phyloP scores from a whole-genome alignment of 2,329 filamentous ascomycete genomes.

The Calonectria fujianensis region DNA sequence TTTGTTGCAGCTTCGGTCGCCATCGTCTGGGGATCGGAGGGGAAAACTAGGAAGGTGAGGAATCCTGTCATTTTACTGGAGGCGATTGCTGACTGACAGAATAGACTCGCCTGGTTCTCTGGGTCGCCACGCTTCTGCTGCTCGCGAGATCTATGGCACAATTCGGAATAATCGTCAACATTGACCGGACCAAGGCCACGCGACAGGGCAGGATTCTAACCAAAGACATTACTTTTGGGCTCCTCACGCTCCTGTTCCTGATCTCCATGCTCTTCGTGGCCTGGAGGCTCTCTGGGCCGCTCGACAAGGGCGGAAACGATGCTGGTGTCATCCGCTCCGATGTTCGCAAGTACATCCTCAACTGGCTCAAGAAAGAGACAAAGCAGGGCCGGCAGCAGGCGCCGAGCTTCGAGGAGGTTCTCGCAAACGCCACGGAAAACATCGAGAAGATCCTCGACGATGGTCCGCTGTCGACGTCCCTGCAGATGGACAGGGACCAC shows the following conservation, averaged over 20 bases:
- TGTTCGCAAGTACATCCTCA: constrained; percentile 30
- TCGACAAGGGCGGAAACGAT: constrained; percentile 28
- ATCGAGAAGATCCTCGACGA: not conserved
- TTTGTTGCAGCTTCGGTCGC: constrained; percentile 24
- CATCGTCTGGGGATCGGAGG: constrained; percentile 31
- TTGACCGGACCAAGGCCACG: constrained; percentile 24
- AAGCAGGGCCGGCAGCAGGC: constrained; percentile 3
- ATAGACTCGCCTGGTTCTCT: constrained; percentile 15
- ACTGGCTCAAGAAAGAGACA: constrained; percentile 8
- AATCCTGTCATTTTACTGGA: not conserved
- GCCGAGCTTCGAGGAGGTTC: constrained; percentile 20
- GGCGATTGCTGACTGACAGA: not conserved
- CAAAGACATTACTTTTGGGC: constrained; percentile 32
- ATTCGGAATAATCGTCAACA: constrained; percentile 22
- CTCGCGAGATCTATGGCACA: constrained; percentile 27
- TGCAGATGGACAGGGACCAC: constrained; percentile 6
- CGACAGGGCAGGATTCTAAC: constrained; percentile 27
- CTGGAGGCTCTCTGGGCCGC: constrained; percentile 7
- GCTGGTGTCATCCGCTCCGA: constrained; percentile 18
- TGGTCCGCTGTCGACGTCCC: not conserved
- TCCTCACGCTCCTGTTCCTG: constrained; percentile 28
- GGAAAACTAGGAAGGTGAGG: constrained; percentile 30
- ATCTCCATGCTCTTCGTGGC: constrained; percentile 24
- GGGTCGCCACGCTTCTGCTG: constrained; percentile 30
- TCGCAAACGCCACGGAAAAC: not conserved